Conservation (phyloP, 805 yeast species). For the Ogataea minuta region DNA sequence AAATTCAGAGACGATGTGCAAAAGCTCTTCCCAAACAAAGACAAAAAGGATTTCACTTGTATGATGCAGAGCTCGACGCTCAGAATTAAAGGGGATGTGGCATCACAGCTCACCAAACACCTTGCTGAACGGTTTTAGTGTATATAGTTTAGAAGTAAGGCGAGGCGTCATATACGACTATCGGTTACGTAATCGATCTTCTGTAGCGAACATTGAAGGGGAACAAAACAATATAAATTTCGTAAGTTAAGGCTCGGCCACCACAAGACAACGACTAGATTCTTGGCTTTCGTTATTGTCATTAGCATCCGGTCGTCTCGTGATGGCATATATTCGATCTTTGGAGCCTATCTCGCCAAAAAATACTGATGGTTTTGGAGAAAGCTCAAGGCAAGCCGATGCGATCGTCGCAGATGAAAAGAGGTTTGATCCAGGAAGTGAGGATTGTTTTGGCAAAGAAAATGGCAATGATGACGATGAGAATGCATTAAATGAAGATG, state of each 20-base stretch:
- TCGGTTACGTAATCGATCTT: conserved; percentile 3
- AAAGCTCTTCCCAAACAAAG: conserved; percentile 45
- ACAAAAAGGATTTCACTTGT: conserved; percentile 44
- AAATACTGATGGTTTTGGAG: conserved; percentile 1
- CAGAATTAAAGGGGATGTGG: conserved; percentile 49
- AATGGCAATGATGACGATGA: conserved; percentile 3
- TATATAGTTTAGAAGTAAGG: conserved; percentile 1
- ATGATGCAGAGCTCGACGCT: conserved; percentile 51
- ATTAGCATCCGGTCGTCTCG: not conserved
- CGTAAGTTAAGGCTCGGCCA: not conserved
- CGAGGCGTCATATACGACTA: not conserved
- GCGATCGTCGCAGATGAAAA: conserved; percentile 1
- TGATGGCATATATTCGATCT: conserved; percentile 7
- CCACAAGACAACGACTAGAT: not conserved
- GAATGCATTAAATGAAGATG: not conserved
- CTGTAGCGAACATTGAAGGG: conserved; percentile 5
- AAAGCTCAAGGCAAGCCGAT: not conserved
- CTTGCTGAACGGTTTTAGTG: conserved; percentile 32
- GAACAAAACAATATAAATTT: conserved; percentile 8
- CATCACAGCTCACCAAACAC: conserved; percentile 35
- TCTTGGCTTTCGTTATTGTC: not conserved
- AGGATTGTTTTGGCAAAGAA: conserved; percentile 3
- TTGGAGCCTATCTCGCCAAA: not conserved
- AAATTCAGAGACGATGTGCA: conserved; percentile 68
- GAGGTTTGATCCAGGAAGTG: not conserved